phyloP scores from a whole-genome alignment of 495 filamentous ascomycete species.

The Neurospora tetraspora region DNA sequence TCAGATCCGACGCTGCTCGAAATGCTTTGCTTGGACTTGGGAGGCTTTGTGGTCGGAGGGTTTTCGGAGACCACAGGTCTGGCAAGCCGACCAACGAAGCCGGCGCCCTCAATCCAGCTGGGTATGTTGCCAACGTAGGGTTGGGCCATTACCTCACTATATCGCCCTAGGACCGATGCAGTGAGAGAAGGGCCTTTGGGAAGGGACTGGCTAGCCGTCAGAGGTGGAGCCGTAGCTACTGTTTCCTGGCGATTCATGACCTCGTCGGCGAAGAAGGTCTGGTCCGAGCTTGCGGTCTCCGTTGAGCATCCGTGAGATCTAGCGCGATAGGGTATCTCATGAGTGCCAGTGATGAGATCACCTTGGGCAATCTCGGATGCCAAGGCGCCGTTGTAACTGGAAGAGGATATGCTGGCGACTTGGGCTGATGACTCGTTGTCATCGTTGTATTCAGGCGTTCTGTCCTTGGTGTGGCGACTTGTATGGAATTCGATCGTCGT shows the following conservation, averaged over 20 bases:
- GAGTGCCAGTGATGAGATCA: background rate
- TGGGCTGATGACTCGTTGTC: constrained; percentile 21
- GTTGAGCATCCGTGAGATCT: constrained; percentile 7
- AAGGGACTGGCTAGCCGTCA: background rate
- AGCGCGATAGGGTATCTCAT: background rate
- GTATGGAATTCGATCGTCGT: background rate
- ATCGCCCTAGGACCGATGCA: background rate
- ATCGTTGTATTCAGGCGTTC: constrained; percentile 19
- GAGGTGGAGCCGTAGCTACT: background rate
- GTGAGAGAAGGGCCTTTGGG: constrained; percentile 1
- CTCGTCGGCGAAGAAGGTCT: background rate
- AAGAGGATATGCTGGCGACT: background rate
- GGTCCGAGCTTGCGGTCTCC: constrained; percentile 5
- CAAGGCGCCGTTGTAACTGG: background rate
- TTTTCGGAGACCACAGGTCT: background rate
- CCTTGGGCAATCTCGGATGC: background rate
- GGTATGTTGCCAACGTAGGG: background rate
- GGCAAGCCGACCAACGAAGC: constrained; percentile 1
- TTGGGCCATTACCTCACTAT: background rate
- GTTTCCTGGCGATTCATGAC: background rate
- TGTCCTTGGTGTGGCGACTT: constrained; percentile 9
- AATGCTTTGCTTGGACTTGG: background rate
- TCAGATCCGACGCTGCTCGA: background rate
- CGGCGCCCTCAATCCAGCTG: constrained; percentile 6
- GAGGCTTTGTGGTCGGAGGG: background rate